Evolutionary conservation across 2,329 filamentous ascomycete species (phyloP), one percentile per base, ranked within the genome.

Genomic region (Penicillium thymicola): DNA sequence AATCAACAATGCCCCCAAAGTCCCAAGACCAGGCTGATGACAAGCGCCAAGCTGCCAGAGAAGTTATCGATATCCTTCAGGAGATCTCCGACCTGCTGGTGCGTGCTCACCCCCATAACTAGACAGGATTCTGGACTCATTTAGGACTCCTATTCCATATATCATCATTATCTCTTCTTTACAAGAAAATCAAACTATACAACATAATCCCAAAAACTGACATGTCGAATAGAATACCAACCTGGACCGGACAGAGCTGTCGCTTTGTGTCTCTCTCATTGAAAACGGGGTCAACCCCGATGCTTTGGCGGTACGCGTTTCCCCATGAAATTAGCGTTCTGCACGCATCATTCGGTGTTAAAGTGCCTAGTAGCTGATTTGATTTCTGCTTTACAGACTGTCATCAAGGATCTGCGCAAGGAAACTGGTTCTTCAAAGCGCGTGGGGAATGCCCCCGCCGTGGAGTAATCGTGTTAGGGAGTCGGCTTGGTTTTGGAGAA

Each of bases 271-370:
- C 58, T 96, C 92, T 52, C 84, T 99, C 74, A 95, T 99, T 66
- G 94, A 99, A 76, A 96, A 96, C 70, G 94, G 94, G 14, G 91
- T 97, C 30, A 96, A 96, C 70, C 94, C 94, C 0, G 93, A 97
- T 73, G 94, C 93, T 1, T 80, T 99, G 32, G 92, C 93, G 25
- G 94, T 97, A 82, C 70, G 90, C 78, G 36, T 37, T 40, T 51
- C n/a, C 25, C 27, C 25, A n/a, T 27, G n/a, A n/a, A 9, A 21
- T 21, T 34, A 5, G 36, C 25, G 14, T 5, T 27, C 8, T 52
- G 8, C 30, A 2, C 28, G 23, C 5, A 4, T 43, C 13, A 34
- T n/a, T 18, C 8, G 14, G 18, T 5, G 5, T 21, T 16, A 11
- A 11, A 9, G 27, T 50, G 60, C 40, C 55, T 45, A 44, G 30